phyloP scores from a whole-genome alignment of 2,329 filamentous ascomycete genomes.

The Diaporthe sp. region DNA sequence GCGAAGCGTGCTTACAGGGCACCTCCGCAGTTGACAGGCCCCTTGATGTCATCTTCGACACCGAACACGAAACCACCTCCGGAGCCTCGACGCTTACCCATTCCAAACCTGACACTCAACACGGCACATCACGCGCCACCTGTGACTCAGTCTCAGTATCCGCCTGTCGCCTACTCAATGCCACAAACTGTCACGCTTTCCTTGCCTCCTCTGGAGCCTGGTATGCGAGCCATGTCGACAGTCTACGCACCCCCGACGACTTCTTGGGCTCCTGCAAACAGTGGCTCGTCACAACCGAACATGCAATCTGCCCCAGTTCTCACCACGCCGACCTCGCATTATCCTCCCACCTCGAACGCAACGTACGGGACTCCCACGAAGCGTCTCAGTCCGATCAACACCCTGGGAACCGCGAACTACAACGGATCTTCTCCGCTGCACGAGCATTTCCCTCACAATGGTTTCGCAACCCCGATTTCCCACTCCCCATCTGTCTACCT shows the following conservation, averaged over 20 bases:
- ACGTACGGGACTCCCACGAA: conserved; percentile 66
- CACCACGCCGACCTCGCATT: conserved; percentile 48
- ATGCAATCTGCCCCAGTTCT: conserved; percentile 48
- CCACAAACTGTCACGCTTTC: conserved; percentile 58
- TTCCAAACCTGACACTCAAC: conserved; percentile 78
- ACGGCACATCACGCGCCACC: conserved; percentile 52
- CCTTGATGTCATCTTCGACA: conserved; percentile 24
- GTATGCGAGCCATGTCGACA: conserved; percentile 80
- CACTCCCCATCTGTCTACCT: conserved; percentile 91
- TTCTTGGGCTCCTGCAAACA: conserved; percentile 53
- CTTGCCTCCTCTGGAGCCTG: conserved; percentile 71
- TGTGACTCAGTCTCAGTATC: conserved; percentile 47
- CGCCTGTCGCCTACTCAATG: conserved; percentile 51
- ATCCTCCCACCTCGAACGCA: conserved; percentile 36
- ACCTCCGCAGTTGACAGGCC: conserved; percentile 43
- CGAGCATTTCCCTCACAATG: conserved; percentile 68
- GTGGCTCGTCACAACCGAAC: conserved; percentile 43
- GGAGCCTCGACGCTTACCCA: conserved; percentile 67
- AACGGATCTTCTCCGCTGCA: conserved; percentile 77
- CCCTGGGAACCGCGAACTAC: conserved; percentile 59
- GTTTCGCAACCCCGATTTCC: conserved; percentile 74
- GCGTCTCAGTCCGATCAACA: conserved; percentile 63
- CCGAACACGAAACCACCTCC: conserved; percentile 45
- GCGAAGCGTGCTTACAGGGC: conserved; percentile 62
- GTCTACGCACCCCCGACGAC: conserved; percentile 74